These are phyloP conservation scores for Alnus glutinosa DNA, from an alignment of 306 rosid genomes.

Conservation along the genomic window DNA sequence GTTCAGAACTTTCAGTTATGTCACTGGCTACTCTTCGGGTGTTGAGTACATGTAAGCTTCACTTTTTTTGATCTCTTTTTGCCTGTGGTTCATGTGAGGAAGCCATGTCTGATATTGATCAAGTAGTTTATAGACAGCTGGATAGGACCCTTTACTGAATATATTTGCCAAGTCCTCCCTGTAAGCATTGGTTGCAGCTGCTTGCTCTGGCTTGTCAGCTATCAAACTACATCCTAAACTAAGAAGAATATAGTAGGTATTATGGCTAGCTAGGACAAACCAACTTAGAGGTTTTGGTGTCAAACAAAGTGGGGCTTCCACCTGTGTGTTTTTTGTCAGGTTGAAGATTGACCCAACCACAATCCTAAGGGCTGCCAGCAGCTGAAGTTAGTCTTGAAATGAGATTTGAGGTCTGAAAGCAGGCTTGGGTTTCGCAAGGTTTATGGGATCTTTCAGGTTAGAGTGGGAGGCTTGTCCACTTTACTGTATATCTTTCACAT, in stretches of 20 bases:
- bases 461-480: neutral
- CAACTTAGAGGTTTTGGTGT: neutral
- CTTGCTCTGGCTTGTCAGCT: neutral
- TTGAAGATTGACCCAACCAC: neutral
- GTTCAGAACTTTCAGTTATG: constrained; percentile 1
- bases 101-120: neutral
- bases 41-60: neutral
- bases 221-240: neutral
- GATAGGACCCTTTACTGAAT: neutral
- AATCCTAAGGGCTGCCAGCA: neutral
- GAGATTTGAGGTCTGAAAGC: neutral
- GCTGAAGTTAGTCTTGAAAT: neutral
- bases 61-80: neutral
- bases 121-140: neutral
- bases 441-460: neutral
- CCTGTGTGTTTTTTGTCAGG: neutral
- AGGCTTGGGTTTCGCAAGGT: neutral
- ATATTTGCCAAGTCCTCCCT: neutral
- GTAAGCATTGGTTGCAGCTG: neutral
- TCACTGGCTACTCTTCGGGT: neutral
- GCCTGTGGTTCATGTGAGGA: neutral
- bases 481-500: neutral
- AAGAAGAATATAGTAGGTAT: neutral
- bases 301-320: neutral
- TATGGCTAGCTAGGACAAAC: neutral